Evolutionary conservation across 2,329 filamentous ascomycete species (phyloP), one percentile per base, ranked within the genome.

Genomic region (Cladophialophora yegresii): DNA sequence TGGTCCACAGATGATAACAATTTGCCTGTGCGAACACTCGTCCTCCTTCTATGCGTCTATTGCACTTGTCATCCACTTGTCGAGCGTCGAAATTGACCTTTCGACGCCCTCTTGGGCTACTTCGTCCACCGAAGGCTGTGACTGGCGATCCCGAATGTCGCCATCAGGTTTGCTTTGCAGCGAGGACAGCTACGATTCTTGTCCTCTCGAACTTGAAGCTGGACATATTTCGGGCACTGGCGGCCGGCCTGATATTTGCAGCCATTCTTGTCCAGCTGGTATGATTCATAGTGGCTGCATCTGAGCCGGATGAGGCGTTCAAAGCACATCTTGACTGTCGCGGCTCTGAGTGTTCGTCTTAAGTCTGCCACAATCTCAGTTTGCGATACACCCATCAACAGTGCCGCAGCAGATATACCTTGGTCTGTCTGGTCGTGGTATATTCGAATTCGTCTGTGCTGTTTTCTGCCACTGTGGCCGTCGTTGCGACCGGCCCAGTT

Each of bases 281-380:
- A 69, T 20, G 67, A 69, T 63, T 71, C 69, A 51, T 67, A 71
- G 55, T 71, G 70, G 49, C 66, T 63, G 59, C 70, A 71, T 45
- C 64, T 66, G 10, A 71, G 66, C 33, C 47, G 59, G 60, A 66
- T 63, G 33, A 71, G 61, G 33, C 70, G 69, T 56, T 71, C 70
- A 61, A 71, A 67, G 58, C 70, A 71, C 70, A 71, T 71, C 51
- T 66, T 70, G 66, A 53, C 28, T 32, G 50, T 28, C 47, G 51
- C 47, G 36, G 26, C 45, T 23, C 28, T 40, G 26, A 20, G 45
- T 13, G 16, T n/a, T 45, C n/a, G 55, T 28, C 40, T 58, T 58
- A n/a, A 22, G 33, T 49, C 40, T 43, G 13, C 22, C 26, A 49
- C 22, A 13, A 28, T 28, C 10, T 58, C n/a, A 58, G 30, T 49